These are phyloP conservation scores for Rubroshorea leprosula DNA, from an alignment of 345 rosid species.

Conservation along the genomic window DNA sequence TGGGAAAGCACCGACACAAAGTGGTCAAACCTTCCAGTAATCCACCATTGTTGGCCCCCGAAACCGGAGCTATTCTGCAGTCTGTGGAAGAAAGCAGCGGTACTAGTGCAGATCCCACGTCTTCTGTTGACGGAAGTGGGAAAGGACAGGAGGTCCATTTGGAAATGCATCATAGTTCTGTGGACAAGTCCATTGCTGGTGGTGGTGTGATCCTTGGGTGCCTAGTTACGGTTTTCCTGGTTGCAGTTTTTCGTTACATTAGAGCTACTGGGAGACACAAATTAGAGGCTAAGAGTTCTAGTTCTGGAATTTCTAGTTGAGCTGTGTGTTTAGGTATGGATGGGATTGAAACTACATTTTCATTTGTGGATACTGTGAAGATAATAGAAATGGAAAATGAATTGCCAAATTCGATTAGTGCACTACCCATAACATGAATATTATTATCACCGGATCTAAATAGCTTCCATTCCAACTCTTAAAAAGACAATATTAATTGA, in stretches of 20 bases:
- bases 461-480: too few relatives aligned
- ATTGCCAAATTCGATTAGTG: background rate
- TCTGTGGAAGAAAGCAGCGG: background rate
- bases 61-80: constrained; percentile 8
- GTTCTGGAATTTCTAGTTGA: background rate
- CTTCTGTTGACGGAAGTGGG: constrained; percentile 3
- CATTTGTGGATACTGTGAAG: background rate
- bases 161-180: constrained; percentile 34
- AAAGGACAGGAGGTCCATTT: constrained; percentile 18
- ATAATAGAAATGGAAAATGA: background rate
- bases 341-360: too few relatives aligned
- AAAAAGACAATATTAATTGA: too few relatives aligned
- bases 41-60: background rate
- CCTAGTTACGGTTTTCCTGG: constrained; percentile 57
- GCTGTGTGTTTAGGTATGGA: too few relatives aligned
- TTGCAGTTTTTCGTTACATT: constrained; percentile 59
- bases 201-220: constrained; percentile 74
- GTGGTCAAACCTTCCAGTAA: constrained; percentile 6
- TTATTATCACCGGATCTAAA: too few relatives aligned
- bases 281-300: background rate
- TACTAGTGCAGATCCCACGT: too few relatives aligned
- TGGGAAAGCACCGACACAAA: constrained; percentile 37
- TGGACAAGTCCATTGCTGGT: constrained; percentile 64
- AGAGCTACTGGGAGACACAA: constrained; percentile 56
- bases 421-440: background rate